phyloP scores from a whole-genome alignment of 805 yeast genomes.

The Barnettozyma vustinii region DNA sequence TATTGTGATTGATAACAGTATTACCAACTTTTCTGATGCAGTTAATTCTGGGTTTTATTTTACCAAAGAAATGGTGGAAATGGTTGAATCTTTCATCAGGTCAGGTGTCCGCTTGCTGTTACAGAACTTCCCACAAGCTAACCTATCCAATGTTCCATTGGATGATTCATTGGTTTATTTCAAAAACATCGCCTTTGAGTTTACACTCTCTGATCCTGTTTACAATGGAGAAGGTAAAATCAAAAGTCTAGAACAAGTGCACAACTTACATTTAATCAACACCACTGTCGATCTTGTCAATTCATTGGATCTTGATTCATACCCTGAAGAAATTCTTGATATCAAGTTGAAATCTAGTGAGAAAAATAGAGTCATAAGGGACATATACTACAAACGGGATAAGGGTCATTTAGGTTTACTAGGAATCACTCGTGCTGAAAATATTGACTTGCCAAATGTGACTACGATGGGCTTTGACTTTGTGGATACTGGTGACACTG shows the following conservation, averaged over 20 bases:
- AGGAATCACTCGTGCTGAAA: background rate
- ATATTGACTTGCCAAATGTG: background rate
- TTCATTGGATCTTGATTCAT: background rate
- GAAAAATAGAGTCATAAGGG: background rate
- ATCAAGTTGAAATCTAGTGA: background rate
- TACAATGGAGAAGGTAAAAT: background rate
- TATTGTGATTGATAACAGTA: background rate
- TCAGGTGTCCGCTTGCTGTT: background rate
- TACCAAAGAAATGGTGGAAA: background rate
- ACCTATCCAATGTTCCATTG: background rate
- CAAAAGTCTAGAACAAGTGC: background rate
- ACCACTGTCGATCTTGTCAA: background rate
- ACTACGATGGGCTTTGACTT: background rate
- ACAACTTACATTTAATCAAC: background rate
- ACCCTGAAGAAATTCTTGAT: background rate
- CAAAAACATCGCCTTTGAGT: background rate
- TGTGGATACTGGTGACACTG: background rate
- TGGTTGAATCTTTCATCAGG: background rate
- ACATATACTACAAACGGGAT: background rate
- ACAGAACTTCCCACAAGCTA: background rate
- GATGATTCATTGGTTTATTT: background rate
- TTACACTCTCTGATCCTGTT: background rate
- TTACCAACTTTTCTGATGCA: background rate
- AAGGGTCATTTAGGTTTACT: background rate
- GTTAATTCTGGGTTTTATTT: background rate